A percentile compares a stretch with the other conserved stretches of the same genome.
phyloP scores from a whole-genome alignment of 139 green algal genomes.

The Micromonas pusilla region DNA sequence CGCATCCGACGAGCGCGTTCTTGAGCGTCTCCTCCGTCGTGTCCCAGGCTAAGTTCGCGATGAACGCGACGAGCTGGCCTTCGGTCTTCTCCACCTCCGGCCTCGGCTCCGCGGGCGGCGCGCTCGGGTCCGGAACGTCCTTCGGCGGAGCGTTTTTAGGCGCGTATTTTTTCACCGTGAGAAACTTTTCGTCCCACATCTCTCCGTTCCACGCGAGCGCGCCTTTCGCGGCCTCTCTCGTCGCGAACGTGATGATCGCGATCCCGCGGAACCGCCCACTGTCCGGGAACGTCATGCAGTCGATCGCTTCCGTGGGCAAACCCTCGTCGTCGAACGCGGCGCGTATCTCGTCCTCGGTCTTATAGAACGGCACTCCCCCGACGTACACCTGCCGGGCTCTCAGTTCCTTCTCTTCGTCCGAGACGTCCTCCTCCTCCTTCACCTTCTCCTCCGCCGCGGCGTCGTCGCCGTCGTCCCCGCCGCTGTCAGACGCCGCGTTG shows the following conservation, averaged over 20 bases:
- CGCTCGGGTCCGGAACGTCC: background rate
- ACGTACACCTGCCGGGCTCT: slow-evolving; percentile 60
- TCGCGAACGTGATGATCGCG: slow-evolving; percentile 83
- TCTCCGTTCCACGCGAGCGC: slow-evolving; percentile 24
- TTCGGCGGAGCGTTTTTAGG: slow-evolving; percentile 19
- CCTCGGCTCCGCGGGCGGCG: background rate
- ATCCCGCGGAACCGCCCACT: slow-evolving; percentile 85
- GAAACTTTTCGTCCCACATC: slow-evolving; percentile 31
- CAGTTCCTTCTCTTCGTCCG: background rate
- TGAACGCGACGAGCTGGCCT: slow-evolving; percentile 10
- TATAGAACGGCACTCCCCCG: slow-evolving; percentile 83
- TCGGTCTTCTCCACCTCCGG: slow-evolving; percentile 3
- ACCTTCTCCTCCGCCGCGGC: slow-evolving; percentile 49
- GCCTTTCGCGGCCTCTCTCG: slow-evolving; percentile 20
- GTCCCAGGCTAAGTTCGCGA: slow-evolving; percentile 25
- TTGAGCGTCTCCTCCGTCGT: slow-evolving; percentile 19
- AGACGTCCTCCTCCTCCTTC: slow-evolving; percentile 38
- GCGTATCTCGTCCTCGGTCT: slow-evolving; percentile 45
- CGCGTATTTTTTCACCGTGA: slow-evolving; percentile 20
- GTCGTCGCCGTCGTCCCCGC: slow-evolving; percentile 3
- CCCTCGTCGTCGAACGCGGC: slow-evolving; percentile 79
- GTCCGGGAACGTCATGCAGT: slow-evolving; percentile 85
- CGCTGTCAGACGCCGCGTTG: background rate
- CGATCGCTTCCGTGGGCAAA: slow-evolving; percentile 65
- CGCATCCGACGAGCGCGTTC: background rate